Evolutionary conservation across 257 asterid species (phyloP).

Genomic region (Nicotiana undulata): DNA sequence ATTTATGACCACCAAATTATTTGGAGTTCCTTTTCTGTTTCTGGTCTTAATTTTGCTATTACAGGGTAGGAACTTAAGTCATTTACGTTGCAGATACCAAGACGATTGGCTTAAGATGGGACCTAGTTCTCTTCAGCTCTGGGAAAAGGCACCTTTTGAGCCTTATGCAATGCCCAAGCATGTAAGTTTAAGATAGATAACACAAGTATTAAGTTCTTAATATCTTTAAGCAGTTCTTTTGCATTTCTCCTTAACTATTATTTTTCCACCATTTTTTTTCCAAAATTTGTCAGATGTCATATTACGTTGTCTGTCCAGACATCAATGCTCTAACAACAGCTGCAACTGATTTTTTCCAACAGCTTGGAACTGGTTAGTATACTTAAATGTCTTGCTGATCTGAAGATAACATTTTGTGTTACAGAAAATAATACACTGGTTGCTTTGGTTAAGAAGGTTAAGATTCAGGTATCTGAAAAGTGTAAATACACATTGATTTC

Average conservation of each 20-base stretch:
- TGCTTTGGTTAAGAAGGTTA: background rate
- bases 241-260: background rate
- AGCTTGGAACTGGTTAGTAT: conserved; percentile 94
- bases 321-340: conserved; percentile 87
- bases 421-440: background rate
- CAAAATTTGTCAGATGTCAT: conserved; percentile 58
- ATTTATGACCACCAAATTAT: background rate
- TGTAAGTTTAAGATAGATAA: conserved; percentile 33
- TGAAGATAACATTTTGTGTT: background rate
- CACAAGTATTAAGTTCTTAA: background rate
- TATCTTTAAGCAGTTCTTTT: conserved; percentile 10
- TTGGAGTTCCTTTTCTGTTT: background rate
- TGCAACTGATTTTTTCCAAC: conserved; percentile 91
- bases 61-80: conserved; percentile 14
- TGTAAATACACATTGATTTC: background rate
- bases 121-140: conserved; percentile 67
- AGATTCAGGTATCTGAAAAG: background rate
- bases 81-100: conserved; percentile 66
- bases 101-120: conserved; percentile 98
- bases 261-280: background rate
- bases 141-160: conserved; percentile 99
- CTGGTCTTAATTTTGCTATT: conserved; percentile 5
- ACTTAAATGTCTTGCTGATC: background rate
- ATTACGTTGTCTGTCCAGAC: conserved; percentile 94
- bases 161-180: conserved; percentile 91